These are phyloP conservation scores for Mortierella sp. DNA, from an alignment of 371 early-diverging fungal genomes.

Conservation along the genomic window DNA sequence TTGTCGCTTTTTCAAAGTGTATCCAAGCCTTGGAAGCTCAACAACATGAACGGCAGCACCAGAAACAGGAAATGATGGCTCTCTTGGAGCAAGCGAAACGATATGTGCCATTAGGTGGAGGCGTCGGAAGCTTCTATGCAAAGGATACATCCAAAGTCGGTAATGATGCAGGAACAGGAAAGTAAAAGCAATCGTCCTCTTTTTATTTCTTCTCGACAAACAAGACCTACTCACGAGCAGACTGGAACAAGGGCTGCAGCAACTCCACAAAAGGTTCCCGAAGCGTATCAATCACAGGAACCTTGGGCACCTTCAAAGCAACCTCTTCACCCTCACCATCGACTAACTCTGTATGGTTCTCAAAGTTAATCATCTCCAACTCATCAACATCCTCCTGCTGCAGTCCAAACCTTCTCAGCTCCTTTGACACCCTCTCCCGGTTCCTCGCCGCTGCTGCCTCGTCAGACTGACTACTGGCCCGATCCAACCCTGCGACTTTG, in stretches of 20 bases:
- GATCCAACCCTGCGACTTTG: slow-evolving; percentile 47
- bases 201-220: background rate
- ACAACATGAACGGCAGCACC: no score
- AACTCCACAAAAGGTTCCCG: slow-evolving; percentile 35
- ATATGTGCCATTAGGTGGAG: slow-evolving; percentile 9
- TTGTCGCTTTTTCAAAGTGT: no score
- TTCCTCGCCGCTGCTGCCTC: background rate
- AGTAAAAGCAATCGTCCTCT: no score
- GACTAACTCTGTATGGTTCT: slow-evolving; percentile 10
- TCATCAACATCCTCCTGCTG: slow-evolving; percentile 53
- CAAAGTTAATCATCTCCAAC: slow-evolving; percentile 50
- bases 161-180: background rate
- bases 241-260: slow-evolving; percentile 42
- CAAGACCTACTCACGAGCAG: slow-evolving; percentile 34
- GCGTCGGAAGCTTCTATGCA: slow-evolving; percentile 9
- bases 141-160: slow-evolving; percentile 10
- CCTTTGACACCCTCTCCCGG: slow-evolving; percentile 27
- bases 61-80: background rate
- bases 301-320: slow-evolving; percentile 29
- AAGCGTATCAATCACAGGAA: slow-evolving; percentile 47
- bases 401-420: slow-evolving; percentile 40
- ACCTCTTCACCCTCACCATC: slow-evolving; percentile 10
- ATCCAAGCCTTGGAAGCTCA: no score
- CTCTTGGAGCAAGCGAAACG: slow-evolving; percentile 1
- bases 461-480: background rate